These are phyloP conservation scores for Globisporangium sylvaticum DNA, from an alignment of 352 stramenopile genomes.

Conservation along the genomic window DNA sequence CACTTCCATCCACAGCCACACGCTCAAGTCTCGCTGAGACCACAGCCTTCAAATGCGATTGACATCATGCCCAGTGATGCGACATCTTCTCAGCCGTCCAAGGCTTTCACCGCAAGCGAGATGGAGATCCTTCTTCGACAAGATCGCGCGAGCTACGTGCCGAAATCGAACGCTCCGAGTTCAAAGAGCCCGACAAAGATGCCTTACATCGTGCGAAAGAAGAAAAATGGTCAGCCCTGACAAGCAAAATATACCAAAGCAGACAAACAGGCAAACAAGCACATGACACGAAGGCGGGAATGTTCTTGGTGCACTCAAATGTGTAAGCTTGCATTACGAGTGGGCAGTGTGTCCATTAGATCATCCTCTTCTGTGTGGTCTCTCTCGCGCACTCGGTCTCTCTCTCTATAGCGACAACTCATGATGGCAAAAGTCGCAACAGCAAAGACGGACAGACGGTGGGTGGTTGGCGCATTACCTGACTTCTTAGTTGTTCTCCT, in stretches of 20 bases:
- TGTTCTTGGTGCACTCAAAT: background rate
- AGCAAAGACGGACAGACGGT: background rate
- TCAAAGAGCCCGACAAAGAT: conserved; percentile 27
- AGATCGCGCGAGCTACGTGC: background rate
- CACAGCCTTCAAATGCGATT: background rate
- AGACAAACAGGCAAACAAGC: background rate
- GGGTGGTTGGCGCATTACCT: background rate
- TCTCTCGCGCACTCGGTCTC: background rate
- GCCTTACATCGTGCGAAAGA: conserved; percentile 40
- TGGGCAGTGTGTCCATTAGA: conserved; percentile 2
- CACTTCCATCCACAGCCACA: background rate
- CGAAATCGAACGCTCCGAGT: background rate
- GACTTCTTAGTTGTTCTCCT: conserved; percentile 61
- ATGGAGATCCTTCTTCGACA: conserved; percentile 13
- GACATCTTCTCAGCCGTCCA: background rate
- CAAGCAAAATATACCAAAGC: background rate
- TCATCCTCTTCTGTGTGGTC: background rate
- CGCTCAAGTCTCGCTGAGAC: background rate
- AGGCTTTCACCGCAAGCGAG: conserved; percentile 9
- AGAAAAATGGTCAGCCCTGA: conserved; percentile 14
- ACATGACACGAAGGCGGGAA: background rate
- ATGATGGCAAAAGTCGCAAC: conserved; percentile 1
- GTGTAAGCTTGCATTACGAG: background rate
- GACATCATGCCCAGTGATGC: background rate
- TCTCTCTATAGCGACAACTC: background rate